These are phyloP conservation scores for Lactifluus hygrophoroides DNA, from an alignment of 768 basidiomycete genomes.

Conservation along the genomic window DNA sequence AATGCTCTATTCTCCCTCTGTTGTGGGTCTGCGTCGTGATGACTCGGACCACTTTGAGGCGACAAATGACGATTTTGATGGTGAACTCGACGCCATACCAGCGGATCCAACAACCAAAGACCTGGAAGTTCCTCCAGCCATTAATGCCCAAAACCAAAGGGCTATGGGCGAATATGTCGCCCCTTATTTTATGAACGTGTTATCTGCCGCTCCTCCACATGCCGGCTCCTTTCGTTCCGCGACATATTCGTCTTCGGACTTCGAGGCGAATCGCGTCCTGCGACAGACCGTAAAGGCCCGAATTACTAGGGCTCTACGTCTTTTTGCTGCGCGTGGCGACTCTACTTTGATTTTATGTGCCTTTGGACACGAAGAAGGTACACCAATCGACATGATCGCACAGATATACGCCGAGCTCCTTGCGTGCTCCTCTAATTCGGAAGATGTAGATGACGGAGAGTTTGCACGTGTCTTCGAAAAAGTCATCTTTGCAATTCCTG, in stretches of 20 bases:
- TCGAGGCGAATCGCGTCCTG: neutral
- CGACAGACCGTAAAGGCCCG: conserved; percentile 16
- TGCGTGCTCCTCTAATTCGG: conserved; percentile 1
- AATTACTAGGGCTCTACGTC: conserved; percentile 1
- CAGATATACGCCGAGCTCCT: conserved; percentile 19
- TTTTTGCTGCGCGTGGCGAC: conserved; percentile 13
- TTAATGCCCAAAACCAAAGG: conserved; percentile 15
- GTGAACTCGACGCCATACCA: conserved; percentile 19
- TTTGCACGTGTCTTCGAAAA: conserved; percentile 16
- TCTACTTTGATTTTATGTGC: conserved; percentile 13
- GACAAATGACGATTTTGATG: conserved; percentile 13
- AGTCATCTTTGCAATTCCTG: conserved; percentile 16
- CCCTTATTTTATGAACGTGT: conserved; percentile 19
- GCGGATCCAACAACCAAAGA: conserved; percentile 20
- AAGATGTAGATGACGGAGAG: conserved; percentile 1
- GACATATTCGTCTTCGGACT: neutral
- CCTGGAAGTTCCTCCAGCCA: conserved; percentile 14
- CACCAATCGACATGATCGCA: conserved; percentile 6
- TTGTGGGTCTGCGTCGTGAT: conserved; percentile 19
- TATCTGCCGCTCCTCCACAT: conserved; percentile 7
- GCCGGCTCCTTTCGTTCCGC: neutral
- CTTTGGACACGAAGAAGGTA: conserved; percentile 14
- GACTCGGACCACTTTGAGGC: conserved; percentile 15
- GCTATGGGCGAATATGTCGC: conserved; percentile 19
- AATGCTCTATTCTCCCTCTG: conserved; percentile 16